These are phyloP conservation scores for Cyberlindnera saturnus DNA, from an alignment of 805 yeast species.

Conservation along the genomic window DNA sequence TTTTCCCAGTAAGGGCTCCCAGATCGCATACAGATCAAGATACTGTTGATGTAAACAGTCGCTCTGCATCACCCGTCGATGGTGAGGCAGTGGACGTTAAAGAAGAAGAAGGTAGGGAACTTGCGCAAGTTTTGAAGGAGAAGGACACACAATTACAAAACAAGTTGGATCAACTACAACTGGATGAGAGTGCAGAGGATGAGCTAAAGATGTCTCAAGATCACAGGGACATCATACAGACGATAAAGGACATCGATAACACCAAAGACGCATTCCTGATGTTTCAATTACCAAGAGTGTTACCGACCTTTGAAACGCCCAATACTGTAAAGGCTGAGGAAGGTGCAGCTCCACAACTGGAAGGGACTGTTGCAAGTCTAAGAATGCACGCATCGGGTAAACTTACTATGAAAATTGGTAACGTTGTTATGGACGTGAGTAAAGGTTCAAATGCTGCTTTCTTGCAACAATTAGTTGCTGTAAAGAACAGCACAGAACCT, in stretches of 20 bases:
- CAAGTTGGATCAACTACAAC: constrained; percentile 23
- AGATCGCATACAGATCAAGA: constrained; percentile 31
- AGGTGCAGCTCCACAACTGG: constrained; percentile 9
- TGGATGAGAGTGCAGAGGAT: constrained; percentile 33
- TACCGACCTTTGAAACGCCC: constrained; percentile 28
- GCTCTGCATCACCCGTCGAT: constrained; percentile 19
- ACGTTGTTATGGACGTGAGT: constrained; percentile 58
- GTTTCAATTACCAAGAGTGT: constrained; percentile 32
- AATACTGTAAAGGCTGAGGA: constrained; percentile 2
- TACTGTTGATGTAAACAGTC: constrained; percentile 5
- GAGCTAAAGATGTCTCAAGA: constrained; percentile 30
- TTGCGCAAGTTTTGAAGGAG: constrained; percentile 15
- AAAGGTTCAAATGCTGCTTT: constrained; percentile 66
- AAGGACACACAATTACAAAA: constrained; percentile 24
- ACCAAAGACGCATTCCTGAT: constrained; percentile 29
- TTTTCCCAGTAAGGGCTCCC: constrained; percentile 69
- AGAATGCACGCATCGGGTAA: constrained; percentile 83
- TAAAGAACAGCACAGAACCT: constrained; percentile 95
- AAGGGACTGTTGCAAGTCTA: constrained; percentile 68
- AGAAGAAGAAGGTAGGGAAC: constrained; percentile 15
- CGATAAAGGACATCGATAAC: constrained; percentile 24
- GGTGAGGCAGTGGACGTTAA: constrained; percentile 15
- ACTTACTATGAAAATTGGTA: constrained; percentile 68
- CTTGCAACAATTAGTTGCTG: constrained; percentile 72
- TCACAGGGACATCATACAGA: constrained; percentile 29